Evolutionary conservation across 495 filamentous ascomycete genomes (phyloP).

Genomic region (Tuber brumale): DNA sequence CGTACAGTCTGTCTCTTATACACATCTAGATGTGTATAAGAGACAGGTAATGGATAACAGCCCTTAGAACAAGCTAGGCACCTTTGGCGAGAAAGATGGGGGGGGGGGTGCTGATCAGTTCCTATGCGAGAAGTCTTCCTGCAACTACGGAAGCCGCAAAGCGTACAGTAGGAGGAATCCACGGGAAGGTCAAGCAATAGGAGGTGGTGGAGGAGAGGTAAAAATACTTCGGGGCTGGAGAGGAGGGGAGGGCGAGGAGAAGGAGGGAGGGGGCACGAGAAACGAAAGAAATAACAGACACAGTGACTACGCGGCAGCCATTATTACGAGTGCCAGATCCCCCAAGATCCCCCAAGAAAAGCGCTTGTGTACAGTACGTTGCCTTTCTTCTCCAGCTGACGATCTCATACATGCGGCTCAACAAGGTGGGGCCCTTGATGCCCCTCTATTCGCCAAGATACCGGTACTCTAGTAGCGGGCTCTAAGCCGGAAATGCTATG

Average conservation of each 20-base stretch:
- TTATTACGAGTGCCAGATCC: background rate
- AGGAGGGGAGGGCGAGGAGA: slow-evolving; percentile 10
- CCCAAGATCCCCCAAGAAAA: background rate
- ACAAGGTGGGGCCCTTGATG: background rate
- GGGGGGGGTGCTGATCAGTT: background rate
- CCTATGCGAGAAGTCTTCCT: background rate
- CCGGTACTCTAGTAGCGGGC: background rate
- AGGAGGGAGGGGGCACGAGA: slow-evolving; percentile 1
- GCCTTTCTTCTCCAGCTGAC: background rate
- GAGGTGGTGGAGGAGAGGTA: background rate
- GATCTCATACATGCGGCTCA: background rate
- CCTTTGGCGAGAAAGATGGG: background rate
- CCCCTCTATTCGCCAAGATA: background rate
- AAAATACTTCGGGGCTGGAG: slow-evolving; percentile 13
- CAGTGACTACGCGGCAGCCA: background rate
- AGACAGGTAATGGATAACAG: background rate
- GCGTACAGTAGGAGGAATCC: background rate
- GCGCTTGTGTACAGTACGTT: background rate
- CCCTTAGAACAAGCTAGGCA: background rate
- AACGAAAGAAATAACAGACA: background rate
- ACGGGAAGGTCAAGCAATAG: slow-evolving; percentile 1
- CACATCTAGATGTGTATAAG: too few relatives aligned
- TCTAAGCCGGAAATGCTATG: background rate
- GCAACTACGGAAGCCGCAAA: slow-evolving; percentile 12
- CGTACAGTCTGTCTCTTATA: too few relatives aligned